These are phyloP conservation scores for Paramecium pentaurelia DNA, from an alignment of 73 alveolate species.

Conservation along the genomic window DNA sequence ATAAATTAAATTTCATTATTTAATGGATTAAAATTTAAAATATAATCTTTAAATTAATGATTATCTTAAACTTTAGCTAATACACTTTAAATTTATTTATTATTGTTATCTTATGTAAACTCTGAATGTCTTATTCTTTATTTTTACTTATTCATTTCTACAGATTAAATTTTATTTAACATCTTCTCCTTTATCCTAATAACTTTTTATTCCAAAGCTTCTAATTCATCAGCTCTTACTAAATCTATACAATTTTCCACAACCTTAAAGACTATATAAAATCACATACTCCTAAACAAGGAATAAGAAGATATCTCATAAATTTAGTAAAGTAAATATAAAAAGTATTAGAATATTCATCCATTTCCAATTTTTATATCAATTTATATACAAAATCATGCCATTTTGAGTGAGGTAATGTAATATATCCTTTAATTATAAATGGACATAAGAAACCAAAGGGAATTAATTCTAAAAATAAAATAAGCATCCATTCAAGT, in stretches of 20 bases:
- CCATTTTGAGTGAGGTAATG: constrained; percentile 24
- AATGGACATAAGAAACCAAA: neutral
- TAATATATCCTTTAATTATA: neutral
- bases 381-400: neutral
- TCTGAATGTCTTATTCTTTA: neutral
- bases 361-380: neutral
- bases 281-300: neutral
- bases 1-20: neutral
- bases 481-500: neutral
- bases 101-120: neutral
- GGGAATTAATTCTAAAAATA: neutral
- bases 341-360: neutral
- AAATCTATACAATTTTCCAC: constrained; percentile 13
- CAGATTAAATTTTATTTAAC: neutral
- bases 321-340: neutral
- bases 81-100: neutral
- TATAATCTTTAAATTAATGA: neutral
- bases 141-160: neutral
- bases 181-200: neutral
- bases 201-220: neutral
- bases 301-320: neutral
- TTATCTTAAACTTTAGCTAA: neutral
- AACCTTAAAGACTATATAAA: neutral
- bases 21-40: neutral
- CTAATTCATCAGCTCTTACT: constrained; percentile 18